Base-by-base conservation (phyloP, 2,329 filamentous ascomycete species). In the Colletotrichum sp. region DNA sequence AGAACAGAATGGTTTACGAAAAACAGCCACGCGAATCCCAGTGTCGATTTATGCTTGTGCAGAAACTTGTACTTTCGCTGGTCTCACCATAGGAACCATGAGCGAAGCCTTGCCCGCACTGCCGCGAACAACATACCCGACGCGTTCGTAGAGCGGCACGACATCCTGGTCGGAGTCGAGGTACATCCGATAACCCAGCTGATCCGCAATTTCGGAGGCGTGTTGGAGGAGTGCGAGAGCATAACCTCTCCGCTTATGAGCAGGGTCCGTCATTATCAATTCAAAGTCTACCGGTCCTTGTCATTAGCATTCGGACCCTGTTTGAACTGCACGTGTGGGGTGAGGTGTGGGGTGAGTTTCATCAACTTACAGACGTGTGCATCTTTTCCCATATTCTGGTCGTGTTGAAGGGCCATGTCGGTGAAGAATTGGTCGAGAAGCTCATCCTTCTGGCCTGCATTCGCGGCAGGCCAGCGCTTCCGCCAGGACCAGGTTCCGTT, bases 291-390 rank as follows among this genome's bases (percentile, higher is more conserved):
- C 18, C 18, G 8, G 18, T 26, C n/a, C n/a, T 52, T 34, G n/a
- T n/a, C 13, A n/a, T 67, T 24, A 49, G 44, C 44, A 21, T 12
- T 21, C n/a, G 7, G 7, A 52, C 44, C 44, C 44, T 52, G 10
- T 52, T 13, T 52, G 44, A 24, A 52, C 12, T 21, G n/a, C 10
- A 39, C 1, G 4, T 36, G 28, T 24, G 21, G 36, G 4, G 8
- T 26, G 18, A n/a, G 16, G 1, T 36, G 36, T n/a, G 18, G 28
- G 4, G 6, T 26, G 18, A n/a, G 16, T 13, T 15, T 30, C 13
- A 26, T 10, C n/a, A n/a, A 77, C 78, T 10, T 74, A 79, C 79
- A 79, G 9, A 78, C 59, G 21, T 80, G 79, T 13, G 77, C 68
- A 4, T 52, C 16, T 16, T 76, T 57, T 24, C 71, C 72, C 78